Conservation (phyloP, 108 stramenopile genomes). For the Cyclotella baltica region DNA sequence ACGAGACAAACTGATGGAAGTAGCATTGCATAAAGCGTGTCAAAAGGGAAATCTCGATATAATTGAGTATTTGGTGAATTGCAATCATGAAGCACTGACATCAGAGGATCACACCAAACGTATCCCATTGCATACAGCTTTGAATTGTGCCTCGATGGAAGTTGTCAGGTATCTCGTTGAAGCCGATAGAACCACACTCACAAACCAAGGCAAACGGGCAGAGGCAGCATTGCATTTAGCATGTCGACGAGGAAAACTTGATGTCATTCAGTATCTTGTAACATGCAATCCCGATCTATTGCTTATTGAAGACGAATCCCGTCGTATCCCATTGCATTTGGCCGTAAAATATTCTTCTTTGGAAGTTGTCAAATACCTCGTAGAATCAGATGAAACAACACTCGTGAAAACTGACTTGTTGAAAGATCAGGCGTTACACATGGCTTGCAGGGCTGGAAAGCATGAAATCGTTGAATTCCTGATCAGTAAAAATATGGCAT, state of each 20-base stretch:
- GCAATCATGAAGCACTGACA: neutral
- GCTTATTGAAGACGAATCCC: neutral
- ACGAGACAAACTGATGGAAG: conserved; percentile 7
- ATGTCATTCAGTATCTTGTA: neutral
- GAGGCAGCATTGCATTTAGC: neutral
- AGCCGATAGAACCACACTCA: conserved; percentile 1
- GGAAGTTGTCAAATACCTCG: neutral
- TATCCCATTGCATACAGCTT: neutral
- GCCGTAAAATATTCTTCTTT: neutral
- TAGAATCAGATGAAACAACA: neutral
- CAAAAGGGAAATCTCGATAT: neutral
- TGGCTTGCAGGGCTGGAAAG: neutral
- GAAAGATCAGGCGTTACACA: conserved; percentile 5
- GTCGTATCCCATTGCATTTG: neutral
- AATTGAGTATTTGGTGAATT: conserved; percentile 2
- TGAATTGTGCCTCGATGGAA: conserved; percentile 1
- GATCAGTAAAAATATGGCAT: neutral
- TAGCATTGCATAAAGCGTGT: conserved; percentile 20
- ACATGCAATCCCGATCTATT: neutral
- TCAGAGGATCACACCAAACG: neutral
- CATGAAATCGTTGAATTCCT: neutral
- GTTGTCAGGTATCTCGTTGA: neutral
- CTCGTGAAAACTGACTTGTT: neutral
- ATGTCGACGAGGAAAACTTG: neutral
- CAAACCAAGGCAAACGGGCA: neutral